These are phyloP conservation scores for Vicia faba DNA, from an alignment of 306 rosid species.

Conservation along the genomic window DNA sequence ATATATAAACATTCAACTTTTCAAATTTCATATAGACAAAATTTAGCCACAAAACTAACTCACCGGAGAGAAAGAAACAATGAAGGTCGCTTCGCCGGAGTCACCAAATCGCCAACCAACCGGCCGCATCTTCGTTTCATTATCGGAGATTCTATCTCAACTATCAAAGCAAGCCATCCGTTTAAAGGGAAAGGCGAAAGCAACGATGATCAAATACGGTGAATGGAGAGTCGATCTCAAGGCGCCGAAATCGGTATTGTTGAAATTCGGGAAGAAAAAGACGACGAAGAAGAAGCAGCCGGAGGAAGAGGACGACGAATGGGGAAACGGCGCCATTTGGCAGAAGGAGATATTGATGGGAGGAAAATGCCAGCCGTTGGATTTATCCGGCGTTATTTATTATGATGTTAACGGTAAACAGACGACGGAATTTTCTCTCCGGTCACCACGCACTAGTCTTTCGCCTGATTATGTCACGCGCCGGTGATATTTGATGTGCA, in stretches of 20 bases:
- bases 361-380: conserved; percentile 81
- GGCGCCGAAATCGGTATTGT: conserved; percentile 44
- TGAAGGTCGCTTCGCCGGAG: conserved; percentile 25
- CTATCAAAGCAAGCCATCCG: conserved; percentile 47
- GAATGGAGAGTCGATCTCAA: conserved; percentile 29
- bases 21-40: neutral
- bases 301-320: conserved; percentile 7
- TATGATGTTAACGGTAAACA: conserved; percentile 67
- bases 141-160: conserved; percentile 46
- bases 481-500: neutral
- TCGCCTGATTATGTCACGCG: conserved; percentile 66
- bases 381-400: conserved; percentile 75
- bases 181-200: conserved; percentile 33
- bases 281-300: neutral
- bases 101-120: conserved; percentile 33
- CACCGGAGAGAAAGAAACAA: conserved; percentile 5
- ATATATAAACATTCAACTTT: conserved; percentile 19
- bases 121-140: conserved; percentile 38
- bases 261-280: conserved; percentile 43
- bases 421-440: conserved; percentile 47
- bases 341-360: conserved; percentile 88
- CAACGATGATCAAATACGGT: conserved; percentile 12
- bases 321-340: conserved; percentile 92
- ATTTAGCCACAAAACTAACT: neutral
- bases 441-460: conserved; percentile 89